Base-by-base conservation (phyloP, 768 basidiomycete genomes). In the Termitomyces bulborhizus region DNA sequence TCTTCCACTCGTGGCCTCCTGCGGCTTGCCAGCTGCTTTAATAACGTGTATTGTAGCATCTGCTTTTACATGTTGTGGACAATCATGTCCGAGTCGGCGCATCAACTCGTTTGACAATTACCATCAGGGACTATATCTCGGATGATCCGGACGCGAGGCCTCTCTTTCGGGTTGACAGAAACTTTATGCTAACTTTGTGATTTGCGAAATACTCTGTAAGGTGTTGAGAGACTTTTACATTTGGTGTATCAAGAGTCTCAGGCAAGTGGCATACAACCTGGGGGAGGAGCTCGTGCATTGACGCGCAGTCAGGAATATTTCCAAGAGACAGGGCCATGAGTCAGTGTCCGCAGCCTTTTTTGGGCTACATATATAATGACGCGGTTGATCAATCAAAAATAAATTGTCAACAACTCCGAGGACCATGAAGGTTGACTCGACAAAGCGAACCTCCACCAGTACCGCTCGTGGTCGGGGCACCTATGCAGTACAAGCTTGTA, bases 401-500 rank as follows among this genome's bases (percentile, higher is more conserved):
- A 29, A 34, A 44, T 57, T 34, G 48, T 49, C 29, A 46, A 24
- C 34, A 50, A 52, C 46, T 54, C 51, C 52, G 56, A 55, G 49
- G 46, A 34, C 8, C 47, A 64, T 60, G 61, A 65, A 64, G 57
- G 63, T 58, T 29, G 67, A 68, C 46, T 51, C 64, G 29, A 43
- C 57, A 39, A 67, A 66, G 46, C 53, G 57, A 48, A 54, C 54
- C 21, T 60, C 61, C 13, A 55, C 62, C 1, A 61, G 57, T 45
- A 58, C 64, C 15, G 62, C 68, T 57, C 66, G 71, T 55, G 72
- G 71, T 29, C 64, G 68, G 21, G 73, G 73, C 15, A 68, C 67
- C 3, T 76, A 75, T 51, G 67, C 68, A n/a, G 51, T 62, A 13
- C 67, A 70, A 53, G 74, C 73, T 3, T 76, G 74, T 57, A 70